These are phyloP conservation scores for Trametes hirsuta DNA, from an alignment of 1,284 basidiomycete genomes.

Conservation along the genomic window DNA sequence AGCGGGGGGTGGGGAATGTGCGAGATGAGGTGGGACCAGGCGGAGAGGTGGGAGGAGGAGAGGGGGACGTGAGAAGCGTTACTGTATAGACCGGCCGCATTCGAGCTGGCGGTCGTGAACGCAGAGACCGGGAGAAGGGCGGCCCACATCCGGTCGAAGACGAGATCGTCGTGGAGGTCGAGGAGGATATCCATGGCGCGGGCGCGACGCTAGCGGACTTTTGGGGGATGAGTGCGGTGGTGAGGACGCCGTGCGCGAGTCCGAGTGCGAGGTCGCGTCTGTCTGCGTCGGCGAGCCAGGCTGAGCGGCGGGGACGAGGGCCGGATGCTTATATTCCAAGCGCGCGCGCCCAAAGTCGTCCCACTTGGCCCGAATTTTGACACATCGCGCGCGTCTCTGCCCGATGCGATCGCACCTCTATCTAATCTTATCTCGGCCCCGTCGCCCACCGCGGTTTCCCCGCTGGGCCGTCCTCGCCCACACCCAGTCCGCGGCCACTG, in stretches of 20 bases:
- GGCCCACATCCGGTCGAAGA: slow-evolving; percentile 83
- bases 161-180: slow-evolving; percentile 68
- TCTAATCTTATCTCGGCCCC: slow-evolving; percentile 17
- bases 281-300: background rate
- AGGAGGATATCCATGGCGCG: slow-evolving; percentile 83
- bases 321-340: slow-evolving; percentile 24
- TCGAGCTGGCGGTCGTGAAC: slow-evolving; percentile 41
- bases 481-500: background rate
- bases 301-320: background rate
- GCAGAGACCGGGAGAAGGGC: slow-evolving; percentile 72
- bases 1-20: slow-evolving; percentile 61
- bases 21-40: slow-evolving; percentile 59
- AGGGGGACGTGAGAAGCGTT: slow-evolving; percentile 40
- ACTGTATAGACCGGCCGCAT: slow-evolving; percentile 33
- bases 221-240: background rate
- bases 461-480: slow-evolving; percentile 4
- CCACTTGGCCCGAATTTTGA: slow-evolving; percentile 23
- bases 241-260: too few relatives aligned
- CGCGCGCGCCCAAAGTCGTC: slow-evolving; percentile 24
- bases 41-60: slow-evolving; percentile 36
- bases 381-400: slow-evolving; percentile 4
- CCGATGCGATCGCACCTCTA: slow-evolving; percentile 14
- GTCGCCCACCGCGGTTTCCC: slow-evolving; percentile 10
- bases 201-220: slow-evolving; percentile 1
- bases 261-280: too few relatives aligned